phyloP scores from a whole-genome alignment of 2,329 filamentous ascomycete genomes.

The Rhynchosporium agropyri region DNA sequence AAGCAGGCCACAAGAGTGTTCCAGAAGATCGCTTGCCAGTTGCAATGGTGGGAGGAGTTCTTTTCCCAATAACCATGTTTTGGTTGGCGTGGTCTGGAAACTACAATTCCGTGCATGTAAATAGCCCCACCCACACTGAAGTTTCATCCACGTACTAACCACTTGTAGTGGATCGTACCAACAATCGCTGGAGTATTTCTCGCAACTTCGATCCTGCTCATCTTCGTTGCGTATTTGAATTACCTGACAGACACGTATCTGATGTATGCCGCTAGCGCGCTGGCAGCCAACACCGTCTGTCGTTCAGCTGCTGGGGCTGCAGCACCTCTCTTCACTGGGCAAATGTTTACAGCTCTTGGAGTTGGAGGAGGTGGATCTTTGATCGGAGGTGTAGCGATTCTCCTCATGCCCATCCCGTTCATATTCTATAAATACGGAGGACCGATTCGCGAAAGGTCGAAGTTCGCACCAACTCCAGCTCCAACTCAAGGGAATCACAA shows the following conservation, averaged over 20 bases:
- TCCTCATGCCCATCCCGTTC: slow-evolving; percentile 39
- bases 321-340: slow-evolving; percentile 61
- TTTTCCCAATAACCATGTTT: slow-evolving; percentile 55
- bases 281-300: slow-evolving; percentile 64
- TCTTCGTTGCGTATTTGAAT: slow-evolving; percentile 60
- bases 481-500: neutral
- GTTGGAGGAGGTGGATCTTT: slow-evolving; percentile 56
- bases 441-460: slow-evolving; percentile 39
- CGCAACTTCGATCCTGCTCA: slow-evolving; percentile 46
- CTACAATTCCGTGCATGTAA: slow-evolving; percentile 47
- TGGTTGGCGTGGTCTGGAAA: slow-evolving; percentile 48
- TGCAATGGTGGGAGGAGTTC: slow-evolving; percentile 56
- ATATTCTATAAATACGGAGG: slow-evolving; percentile 40
- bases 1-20: slow-evolving; percentile 34
- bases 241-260: slow-evolving; percentile 52
- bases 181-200: slow-evolving; percentile 49
- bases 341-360: slow-evolving; percentile 48
- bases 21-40: slow-evolving; percentile 56
- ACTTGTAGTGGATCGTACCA: slow-evolving; percentile 48
- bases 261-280: slow-evolving; percentile 49
- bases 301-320: slow-evolving; percentile 66
- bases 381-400: slow-evolving; percentile 53
- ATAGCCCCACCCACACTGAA: neutral
- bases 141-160: neutral
- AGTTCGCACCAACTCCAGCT: slow-evolving; percentile 35